These are phyloP conservation scores for Fusarium dlaminii DNA, from an alignment of 2,329 filamentous ascomycete species.

Conservation along the genomic window DNA sequence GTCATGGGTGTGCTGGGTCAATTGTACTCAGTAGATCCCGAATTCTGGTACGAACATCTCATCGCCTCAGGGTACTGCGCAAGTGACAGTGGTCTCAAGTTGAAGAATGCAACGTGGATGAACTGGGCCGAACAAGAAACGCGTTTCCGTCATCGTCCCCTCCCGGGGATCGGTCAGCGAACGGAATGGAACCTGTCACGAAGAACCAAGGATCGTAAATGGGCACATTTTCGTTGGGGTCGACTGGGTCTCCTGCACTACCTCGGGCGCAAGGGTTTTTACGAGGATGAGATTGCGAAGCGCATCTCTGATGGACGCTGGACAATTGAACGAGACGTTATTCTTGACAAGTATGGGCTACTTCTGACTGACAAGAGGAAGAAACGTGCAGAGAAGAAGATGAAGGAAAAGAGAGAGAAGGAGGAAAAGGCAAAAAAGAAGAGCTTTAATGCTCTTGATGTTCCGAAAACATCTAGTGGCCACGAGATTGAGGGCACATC, in stretches of 20 bases:
- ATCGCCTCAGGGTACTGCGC: conserved; percentile 41
- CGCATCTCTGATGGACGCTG: conserved; percentile 14
- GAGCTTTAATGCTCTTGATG: neutral
- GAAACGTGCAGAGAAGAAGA: conserved; percentile 5
- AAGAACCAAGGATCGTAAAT: neutral
- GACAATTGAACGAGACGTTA: conserved; percentile 17
- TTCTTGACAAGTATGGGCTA: conserved; percentile 6
- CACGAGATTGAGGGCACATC: conserved; percentile 6
- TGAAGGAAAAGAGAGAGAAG: conserved; percentile 4
- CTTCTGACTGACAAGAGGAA: conserved; percentile 17
- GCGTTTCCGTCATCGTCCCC: conserved; percentile 7
- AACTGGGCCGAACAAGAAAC: conserved; percentile 44
- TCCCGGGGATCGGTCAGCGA: conserved; percentile 11
- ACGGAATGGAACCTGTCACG: conserved; percentile 12
- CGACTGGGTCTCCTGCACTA: conserved; percentile 17
- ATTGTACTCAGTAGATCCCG: conserved; percentile 41
- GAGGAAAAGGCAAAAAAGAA: conserved; percentile 2
- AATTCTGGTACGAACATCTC: conserved; percentile 46
- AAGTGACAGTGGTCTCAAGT: conserved; percentile 42
- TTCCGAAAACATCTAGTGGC: neutral
- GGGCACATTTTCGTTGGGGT: conserved; percentile 19
- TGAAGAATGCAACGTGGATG: conserved; percentile 44
- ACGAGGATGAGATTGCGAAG: conserved; percentile 13
- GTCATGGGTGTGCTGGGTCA: conserved; percentile 44
- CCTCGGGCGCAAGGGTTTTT: neutral